A percentile compares a stretch with the other conserved stretches of the same genome.
Conservation (phyloP, 176 grass and related monocot species). For the Poa annua region DNA sequence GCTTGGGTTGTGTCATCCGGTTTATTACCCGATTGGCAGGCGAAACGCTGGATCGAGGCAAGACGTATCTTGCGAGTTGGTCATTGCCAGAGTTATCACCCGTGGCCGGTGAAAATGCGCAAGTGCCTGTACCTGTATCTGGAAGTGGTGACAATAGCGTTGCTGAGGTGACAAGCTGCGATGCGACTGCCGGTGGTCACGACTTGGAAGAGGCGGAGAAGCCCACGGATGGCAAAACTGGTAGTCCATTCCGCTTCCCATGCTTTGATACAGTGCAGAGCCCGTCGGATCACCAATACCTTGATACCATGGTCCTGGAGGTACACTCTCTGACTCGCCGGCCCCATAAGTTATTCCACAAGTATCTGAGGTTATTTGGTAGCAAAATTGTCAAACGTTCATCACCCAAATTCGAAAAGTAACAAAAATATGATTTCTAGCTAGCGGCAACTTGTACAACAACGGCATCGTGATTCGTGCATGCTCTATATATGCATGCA, state of each 20-base stretch:
- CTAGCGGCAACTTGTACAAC: no score
- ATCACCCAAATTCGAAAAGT: no score
- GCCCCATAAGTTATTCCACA: background rate
- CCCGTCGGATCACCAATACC: constrained; percentile 9
- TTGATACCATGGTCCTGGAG: background rate
- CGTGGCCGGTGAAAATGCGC: no score
- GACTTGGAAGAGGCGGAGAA: background rate
- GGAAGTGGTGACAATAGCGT: background rate
- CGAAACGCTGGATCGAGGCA: background rate
- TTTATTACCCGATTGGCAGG: background rate
- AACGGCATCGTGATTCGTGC: no score
- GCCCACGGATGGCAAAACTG: background rate
- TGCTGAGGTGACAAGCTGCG: background rate
- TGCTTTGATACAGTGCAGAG: constrained; percentile 2
- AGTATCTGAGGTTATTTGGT: background rate
- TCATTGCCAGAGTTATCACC: background rate
- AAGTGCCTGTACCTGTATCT: background rate
- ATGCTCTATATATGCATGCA: no score
- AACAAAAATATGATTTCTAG: no score
- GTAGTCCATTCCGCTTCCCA: background rate
- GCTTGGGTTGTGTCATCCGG: background rate
- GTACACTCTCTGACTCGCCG: background rate
- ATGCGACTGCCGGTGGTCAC: background rate
- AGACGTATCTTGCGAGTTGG: background rate
- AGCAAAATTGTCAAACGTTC: no score